Percentiles rank a stretch among this genome's conserved stretches.
These are phyloP conservation scores for Pythium sukuiense DNA, from an alignment of 352 stramenopile species.

Conservation along the genomic window DNA sequence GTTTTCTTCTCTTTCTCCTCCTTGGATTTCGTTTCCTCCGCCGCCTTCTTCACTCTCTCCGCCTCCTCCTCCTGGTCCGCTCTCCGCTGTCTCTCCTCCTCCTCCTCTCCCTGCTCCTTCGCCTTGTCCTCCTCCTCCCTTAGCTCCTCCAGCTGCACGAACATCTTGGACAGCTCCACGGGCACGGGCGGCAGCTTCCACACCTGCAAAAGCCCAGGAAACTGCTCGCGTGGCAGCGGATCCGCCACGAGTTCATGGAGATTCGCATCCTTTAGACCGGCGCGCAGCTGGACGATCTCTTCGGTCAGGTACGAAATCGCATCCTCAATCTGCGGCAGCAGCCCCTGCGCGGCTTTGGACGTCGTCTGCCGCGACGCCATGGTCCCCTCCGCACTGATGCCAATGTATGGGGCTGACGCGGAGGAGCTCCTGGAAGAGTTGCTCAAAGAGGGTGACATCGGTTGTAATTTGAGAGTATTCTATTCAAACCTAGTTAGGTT, in stretches of 20 bases:
- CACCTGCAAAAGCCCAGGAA: constrained; percentile 44
- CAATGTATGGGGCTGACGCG: neutral
- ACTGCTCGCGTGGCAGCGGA: constrained; percentile 46
- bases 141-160: constrained; percentile 43
- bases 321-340: constrained; percentile 55
- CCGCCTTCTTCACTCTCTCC: constrained; percentile 12
- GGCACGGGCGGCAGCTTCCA: constrained; percentile 43
- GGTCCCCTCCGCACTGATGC: neutral
- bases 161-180: constrained; percentile 39
- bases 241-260: constrained; percentile 41
- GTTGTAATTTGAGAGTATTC: neutral
- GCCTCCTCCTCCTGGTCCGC: neutral
- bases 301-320: constrained; percentile 55
- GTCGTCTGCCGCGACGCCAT: constrained; percentile 25
- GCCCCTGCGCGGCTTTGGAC: constrained; percentile 26
- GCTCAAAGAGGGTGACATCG: neutral
- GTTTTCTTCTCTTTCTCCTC: constrained; percentile 12
- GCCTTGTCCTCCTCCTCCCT: constrained; percentile 20
- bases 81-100: constrained; percentile 2
- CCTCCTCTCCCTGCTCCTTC: constrained; percentile 17
- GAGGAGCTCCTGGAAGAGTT: neutral
- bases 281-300: constrained; percentile 47
- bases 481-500: neutral
- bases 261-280: constrained; percentile 36
- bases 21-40: constrained; percentile 4